Percentiles rank a stretch among this genome's conserved stretches.
Evolutionary conservation across 768 basidiomycete species (phyloP).

Genomic region (Tricholoma matsutake): DNA sequence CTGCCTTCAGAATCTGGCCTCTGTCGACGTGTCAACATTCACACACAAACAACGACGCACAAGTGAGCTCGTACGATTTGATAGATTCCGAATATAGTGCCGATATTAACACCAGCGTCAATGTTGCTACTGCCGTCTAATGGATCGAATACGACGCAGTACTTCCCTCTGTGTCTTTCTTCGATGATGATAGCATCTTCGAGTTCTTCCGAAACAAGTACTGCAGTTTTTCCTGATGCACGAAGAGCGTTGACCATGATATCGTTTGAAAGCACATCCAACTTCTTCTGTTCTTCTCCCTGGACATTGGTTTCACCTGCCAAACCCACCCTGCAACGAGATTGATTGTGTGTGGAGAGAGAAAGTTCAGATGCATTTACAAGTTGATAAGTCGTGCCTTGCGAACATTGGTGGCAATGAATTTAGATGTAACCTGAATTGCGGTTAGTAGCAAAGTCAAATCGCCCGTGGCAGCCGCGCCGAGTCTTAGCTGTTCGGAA

Average conservation of each 20-base stretch:
- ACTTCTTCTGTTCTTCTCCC: constrained; percentile 99
- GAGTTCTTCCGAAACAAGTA: constrained; percentile 95
- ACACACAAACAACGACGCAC: neutral
- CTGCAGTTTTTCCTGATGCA: constrained; percentile 94
- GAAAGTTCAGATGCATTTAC: constrained; percentile 42
- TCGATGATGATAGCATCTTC: constrained; percentile 92
- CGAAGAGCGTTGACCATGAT: constrained; percentile 98
- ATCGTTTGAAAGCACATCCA: constrained; percentile 96
- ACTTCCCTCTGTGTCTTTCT: constrained; percentile 74
- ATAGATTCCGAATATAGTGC: constrained; percentile 97
- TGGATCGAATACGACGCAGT: constrained; percentile 98
- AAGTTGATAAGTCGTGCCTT: constrained; percentile 97
- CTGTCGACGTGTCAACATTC: constrained; percentile 34
- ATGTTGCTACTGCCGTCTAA: constrained; percentile 96
- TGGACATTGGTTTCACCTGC: constrained; percentile 97
- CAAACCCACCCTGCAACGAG: constrained; percentile 75
- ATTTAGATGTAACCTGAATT: constrained; percentile 94
- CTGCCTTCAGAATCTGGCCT: constrained; percentile 74
- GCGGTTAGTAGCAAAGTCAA: constrained; percentile 91
- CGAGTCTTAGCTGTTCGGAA: constrained; percentile 78
- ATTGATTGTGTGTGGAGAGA: constrained; percentile 7
- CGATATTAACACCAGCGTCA: constrained; percentile 97
- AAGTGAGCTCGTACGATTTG: constrained; percentile 59
- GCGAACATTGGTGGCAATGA: constrained; percentile 97
- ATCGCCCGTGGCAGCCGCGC: constrained; percentile 85